Base-by-base conservation (phyloP, 306 rosid species). In the Quercus parvula region DNA sequence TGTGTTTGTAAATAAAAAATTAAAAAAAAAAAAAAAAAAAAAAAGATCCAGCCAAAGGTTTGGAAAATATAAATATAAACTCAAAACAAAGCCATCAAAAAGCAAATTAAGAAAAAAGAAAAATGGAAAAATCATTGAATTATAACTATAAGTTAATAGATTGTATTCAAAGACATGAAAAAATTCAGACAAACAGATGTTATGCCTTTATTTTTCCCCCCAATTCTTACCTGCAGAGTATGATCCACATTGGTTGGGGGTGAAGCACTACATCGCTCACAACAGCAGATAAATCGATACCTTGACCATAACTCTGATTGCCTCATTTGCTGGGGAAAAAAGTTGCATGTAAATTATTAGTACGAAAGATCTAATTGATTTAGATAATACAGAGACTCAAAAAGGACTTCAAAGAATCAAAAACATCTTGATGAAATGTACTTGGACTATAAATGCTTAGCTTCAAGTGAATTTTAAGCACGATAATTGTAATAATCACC, bases 271-370 rank as follows among this genome's bases (percentile, higher is more conserved):
- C 98, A 94, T 62, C 97, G 82, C 59, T 61, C 70, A 74, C 98
- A 94, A 74, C 81, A 62, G 77, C 98, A 94, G 77, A 79, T 28
- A 71, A 94, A 94, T 24, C 79, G 74, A 84, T 94, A 91, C 85
- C 88, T 94, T 58, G 97, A 87, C 92, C 97, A 87, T 66, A 94
- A 75, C 74, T 94, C 98, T 12, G 78, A 86, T 63, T 85, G 95
- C 76, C 97, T 90, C 82, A 70, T 27, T 64, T 78, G 89, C 98
- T 94, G 77, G 70, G 44, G 77, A 76, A 62, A 61, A 49, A 2
- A 73, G 51, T 84, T 41, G 15, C 74, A 69, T 46, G 75, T 14
- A 66, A 33, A 1, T 3, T 58, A 22, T 66, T 18, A 31, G 49
- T 75, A 46, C 12, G 12, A 41, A 41, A 41, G 46, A 41, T 41